Conservation (phyloP, 129 eudicot species). For the Tagetes erecta region DNA sequence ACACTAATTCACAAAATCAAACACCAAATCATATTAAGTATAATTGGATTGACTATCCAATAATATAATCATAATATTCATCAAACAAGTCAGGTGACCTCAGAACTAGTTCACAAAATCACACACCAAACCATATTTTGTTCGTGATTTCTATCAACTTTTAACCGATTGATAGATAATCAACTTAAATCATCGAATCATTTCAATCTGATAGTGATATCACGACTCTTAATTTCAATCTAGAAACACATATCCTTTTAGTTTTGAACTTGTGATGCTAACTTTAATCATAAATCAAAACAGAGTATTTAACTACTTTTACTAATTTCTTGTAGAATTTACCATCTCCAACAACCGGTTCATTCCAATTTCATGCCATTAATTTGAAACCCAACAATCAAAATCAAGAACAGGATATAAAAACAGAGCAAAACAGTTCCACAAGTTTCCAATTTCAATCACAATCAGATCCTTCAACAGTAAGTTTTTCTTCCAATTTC, state of each 20-base stretch:
- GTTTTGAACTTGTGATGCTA: not conserved
- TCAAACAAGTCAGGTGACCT: too few species aligned
- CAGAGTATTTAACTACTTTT: not conserved
- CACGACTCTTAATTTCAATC: too few species aligned
- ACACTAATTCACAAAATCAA: too few species aligned
- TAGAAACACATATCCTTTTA: slow-evolving; percentile 6
- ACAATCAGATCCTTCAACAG: slow-evolving; percentile 31
- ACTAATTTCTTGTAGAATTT: slow-evolving; percentile 53
- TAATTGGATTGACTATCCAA: too few species aligned
- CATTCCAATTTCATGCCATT: slow-evolving; percentile 54
- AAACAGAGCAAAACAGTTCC: slow-evolving; percentile 41
- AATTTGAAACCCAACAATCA: slow-evolving; percentile 48
- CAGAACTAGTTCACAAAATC: too few species aligned
- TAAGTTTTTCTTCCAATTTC: slow-evolving; percentile 17
- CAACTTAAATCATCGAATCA: too few species aligned
- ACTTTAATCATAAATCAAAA: not conserved
- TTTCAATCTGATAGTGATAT: too few species aligned
- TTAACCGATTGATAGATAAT: too few species aligned
- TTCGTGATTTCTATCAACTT: too few species aligned
- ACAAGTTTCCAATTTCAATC: slow-evolving; percentile 63
- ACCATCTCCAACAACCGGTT: slow-evolving; percentile 91
- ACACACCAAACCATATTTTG: too few species aligned
- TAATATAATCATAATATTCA: too few species aligned
- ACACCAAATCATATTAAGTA: too few species aligned
- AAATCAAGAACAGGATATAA: slow-evolving; percentile 38